Evolutionary conservation across 495 filamentous ascomycete species (phyloP).

Genomic region (Emericellopsis terricola): DNA sequence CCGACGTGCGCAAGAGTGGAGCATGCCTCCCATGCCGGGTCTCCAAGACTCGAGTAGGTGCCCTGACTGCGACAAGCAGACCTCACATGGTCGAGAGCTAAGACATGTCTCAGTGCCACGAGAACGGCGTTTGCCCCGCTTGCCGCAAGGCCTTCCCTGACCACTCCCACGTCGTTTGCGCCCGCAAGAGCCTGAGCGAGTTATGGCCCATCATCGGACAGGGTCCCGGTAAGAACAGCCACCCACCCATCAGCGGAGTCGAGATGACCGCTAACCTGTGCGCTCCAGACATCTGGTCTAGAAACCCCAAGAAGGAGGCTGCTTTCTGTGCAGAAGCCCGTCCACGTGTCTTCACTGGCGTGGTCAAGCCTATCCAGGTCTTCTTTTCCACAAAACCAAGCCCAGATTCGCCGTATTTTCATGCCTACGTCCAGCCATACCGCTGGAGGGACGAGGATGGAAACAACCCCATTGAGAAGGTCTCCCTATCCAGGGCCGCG

Average conservation of each 20-base stretch:
- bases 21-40: slow-evolving; percentile 4
- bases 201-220: slow-evolving; percentile 3
- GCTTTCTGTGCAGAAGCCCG: background rate
- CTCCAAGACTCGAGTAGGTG: slow-evolving; percentile 2
- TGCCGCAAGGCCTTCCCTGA: slow-evolving; percentile 4
- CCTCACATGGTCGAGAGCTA: background rate
- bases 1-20: slow-evolving; percentile 4
- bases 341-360: slow-evolving; percentile 2
- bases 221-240: slow-evolving; percentile 1
- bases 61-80: too few relatives aligned
- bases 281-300: slow-evolving; percentile 2
- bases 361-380: slow-evolving; percentile 1
- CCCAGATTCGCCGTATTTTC: background rate
- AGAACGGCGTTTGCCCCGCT: slow-evolving; percentile 2
- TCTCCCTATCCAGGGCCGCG: background rate
- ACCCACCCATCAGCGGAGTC: background rate
- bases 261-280: background rate
- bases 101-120: slow-evolving; percentile 1
- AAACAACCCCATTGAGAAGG: slow-evolving; percentile 1
- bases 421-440: slow-evolving; percentile 2
- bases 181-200: background rate
- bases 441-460: slow-evolving; percentile 1
- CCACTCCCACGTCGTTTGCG: slow-evolving; percentile 3
- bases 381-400: slow-evolving; percentile 2
- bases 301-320: slow-evolving; percentile 1